Base-by-base conservation (phyloP, 768 basidiomycete species). In the Lactifluus rugatus region DNA sequence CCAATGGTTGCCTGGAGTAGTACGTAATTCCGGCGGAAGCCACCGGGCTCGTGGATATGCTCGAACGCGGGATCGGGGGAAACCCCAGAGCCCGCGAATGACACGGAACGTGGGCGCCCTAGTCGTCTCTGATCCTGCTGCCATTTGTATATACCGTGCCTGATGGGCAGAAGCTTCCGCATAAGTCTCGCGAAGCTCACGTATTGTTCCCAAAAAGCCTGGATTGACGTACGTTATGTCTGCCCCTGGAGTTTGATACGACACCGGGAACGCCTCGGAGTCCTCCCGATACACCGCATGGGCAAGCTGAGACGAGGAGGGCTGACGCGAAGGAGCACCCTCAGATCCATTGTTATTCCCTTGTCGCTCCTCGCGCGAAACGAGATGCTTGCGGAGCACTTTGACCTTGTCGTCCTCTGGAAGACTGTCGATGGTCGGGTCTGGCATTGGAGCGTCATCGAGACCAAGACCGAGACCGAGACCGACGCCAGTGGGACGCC, bases 111-210 rank as follows among this genome's bases (percentile, higher is more conserved):
- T 17, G 79, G 75, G 42, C 89, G 81, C 13, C 71, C 75, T 17
- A 74, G 77, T 56, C 84, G 80, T 25, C 78, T 79, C 55, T 84
- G 82, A 64, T 88, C 86, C 16, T 82, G 77, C 61, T 93, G 87
- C 88, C 93, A 98, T 72, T 96, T 97, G 76, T 96, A 98, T 41
- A 98, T 87, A 62, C 85, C 85, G 67, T 95, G 93, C 17, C 87
- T 89, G 62, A 32, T 5, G 1, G 47, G 25, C 1, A 46, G 13
- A 26, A 28, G 26, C 6, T 1, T 49, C 25, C 37, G 45, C 49
- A 36, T 21, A 19, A 28, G n/a, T 32, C 21, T 9, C 26, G 17
- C 50, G 2, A 3, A 19, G 21, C 34, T 2, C 14, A 19, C n/a
- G n/a, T 23, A 62, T 49, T 31, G 28, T 31, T 6, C 9, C 1